Evolutionary conservation across 495 filamentous ascomycete species (phyloP).

Genomic region (Pseudoneurospora amorphoporcata): DNA sequence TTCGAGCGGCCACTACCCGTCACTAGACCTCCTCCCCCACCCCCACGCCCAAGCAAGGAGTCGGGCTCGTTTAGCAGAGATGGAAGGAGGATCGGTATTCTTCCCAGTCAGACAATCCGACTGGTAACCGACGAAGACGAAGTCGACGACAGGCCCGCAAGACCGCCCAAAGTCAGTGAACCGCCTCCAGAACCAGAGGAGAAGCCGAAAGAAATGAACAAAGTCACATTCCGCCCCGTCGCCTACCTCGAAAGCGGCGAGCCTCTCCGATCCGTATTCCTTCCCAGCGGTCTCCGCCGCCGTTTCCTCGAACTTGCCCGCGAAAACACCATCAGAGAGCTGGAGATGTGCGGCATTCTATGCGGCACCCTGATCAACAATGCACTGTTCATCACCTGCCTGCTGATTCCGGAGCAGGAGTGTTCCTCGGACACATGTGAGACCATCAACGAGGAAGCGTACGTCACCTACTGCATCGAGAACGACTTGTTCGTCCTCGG

Average conservation of each 20-base stretch:
- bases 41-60: conserved; percentile 19
- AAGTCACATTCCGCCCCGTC: conserved; percentile 66
- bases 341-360: conserved; percentile 92
- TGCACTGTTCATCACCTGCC: conserved; percentile 76
- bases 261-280: conserved; percentile 76
- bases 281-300: conserved; percentile 62
- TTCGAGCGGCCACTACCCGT: background rate
- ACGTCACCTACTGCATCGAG: conserved; percentile 78
- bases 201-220: conserved; percentile 14
- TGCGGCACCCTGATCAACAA: conserved; percentile 87
- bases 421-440: conserved; percentile 90
- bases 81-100: background rate
- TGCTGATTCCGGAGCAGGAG: conserved; percentile 85
- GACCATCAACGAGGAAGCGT: conserved; percentile 68
- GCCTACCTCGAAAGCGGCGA: conserved; percentile 82
- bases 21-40: background rate
- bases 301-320: conserved; percentile 62
- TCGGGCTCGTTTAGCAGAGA: background rate
- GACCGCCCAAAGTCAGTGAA: background rate
- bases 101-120: background rate
- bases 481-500: conserved; percentile 84
- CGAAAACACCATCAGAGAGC: conserved; percentile 64
- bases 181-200: conserved; percentile 23
- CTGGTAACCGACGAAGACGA: background rate
- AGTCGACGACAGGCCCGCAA: background rate